Evolutionary conservation across 768 basidiomycete species (phyloP).

Genomic region (Leccinum subtestaceum): DNA sequence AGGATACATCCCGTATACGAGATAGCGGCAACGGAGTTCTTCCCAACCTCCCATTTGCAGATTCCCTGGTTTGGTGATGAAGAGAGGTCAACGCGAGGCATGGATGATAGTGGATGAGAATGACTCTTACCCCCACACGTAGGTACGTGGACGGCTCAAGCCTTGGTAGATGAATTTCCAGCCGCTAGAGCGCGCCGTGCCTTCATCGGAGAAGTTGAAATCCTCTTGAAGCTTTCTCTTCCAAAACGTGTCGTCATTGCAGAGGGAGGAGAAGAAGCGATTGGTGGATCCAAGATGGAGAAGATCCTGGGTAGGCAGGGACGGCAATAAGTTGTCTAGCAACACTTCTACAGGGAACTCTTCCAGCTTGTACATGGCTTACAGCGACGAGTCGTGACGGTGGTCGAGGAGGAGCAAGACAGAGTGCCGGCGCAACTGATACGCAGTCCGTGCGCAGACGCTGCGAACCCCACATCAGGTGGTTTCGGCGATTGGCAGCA

Average conservation of each 20-base stretch:
- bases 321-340: constrained; percentile 67
- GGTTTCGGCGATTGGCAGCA: constrained; percentile 19
- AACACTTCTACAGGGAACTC: constrained; percentile 76
- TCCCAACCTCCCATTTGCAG: constrained; percentile 63
- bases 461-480: constrained; percentile 8
- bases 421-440: background rate
- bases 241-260: constrained; percentile 79
- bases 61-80: constrained; percentile 43
- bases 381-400: background rate
- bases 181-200: constrained; percentile 71
- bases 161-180: constrained; percentile 81
- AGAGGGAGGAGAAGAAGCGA: constrained; percentile 58
- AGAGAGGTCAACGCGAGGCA: background rate
- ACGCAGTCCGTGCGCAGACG: constrained; percentile 7
- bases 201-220: constrained; percentile 73
- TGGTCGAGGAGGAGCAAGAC: constrained; percentile 1
- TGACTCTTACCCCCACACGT: constrained; percentile 58
- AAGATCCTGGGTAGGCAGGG: constrained; percentile 53
- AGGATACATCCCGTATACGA: constrained; percentile 46
- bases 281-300: constrained; percentile 58
- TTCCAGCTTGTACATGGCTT: constrained; percentile 39
- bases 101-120: background rate
- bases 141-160: constrained; percentile 51
- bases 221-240: constrained; percentile 63
- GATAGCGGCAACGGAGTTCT: constrained; percentile 32